A percentile compares a stretch with the other conserved stretches of the same genome.
These are phyloP conservation scores for Fusarium avenaceum DNA, from an alignment of 2,329 filamentous ascomycete genomes.

Conservation along the genomic window DNA sequence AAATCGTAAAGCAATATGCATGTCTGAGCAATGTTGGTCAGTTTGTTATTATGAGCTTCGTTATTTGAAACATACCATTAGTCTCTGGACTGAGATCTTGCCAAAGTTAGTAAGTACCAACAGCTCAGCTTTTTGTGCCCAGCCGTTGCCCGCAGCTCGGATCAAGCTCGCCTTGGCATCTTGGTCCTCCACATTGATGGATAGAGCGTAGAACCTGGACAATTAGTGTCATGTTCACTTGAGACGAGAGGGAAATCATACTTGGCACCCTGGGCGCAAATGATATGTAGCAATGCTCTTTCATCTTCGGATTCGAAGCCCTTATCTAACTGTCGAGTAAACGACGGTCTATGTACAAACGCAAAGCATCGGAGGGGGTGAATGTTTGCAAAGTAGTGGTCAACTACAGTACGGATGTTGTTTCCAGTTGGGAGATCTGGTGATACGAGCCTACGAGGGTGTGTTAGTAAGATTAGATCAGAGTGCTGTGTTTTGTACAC, in stretches of 20 bases:
- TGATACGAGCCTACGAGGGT: constrained; percentile 51
- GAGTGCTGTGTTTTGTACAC: not conserved
- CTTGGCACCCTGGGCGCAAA: constrained; percentile 58
- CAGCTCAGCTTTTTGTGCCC: constrained; percentile 56
- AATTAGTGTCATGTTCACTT: constrained; percentile 15
- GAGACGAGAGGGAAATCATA: constrained; percentile 32
- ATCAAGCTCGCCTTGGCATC: constrained; percentile 50
- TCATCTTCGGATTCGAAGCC: constrained; percentile 55
- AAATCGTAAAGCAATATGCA: constrained; percentile 58
- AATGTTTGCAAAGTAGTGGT: constrained; percentile 57
- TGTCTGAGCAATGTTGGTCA: constrained; percentile 46
- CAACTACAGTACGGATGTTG: constrained; percentile 54
- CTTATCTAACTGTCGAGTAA: constrained; percentile 56
- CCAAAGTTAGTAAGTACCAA: constrained; percentile 56
- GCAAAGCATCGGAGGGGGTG: constrained; percentile 59
- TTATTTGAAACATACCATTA: constrained; percentile 52
- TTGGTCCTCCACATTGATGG: constrained; percentile 51
- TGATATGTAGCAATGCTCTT: constrained; percentile 54
- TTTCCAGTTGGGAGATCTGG: constrained; percentile 52
- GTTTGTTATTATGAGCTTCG: not conserved
- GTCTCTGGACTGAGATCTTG: constrained; percentile 55
- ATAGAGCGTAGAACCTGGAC: constrained; percentile 54
- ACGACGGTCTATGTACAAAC: constrained; percentile 58
- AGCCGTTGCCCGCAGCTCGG: constrained; percentile 54
- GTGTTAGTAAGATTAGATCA: constrained; percentile 11